Evolutionary conservation across 1,284 basidiomycete species (phyloP), one percentile per base, ranked within the genome.

Genomic region (Clitocybe nebularis): DNA sequence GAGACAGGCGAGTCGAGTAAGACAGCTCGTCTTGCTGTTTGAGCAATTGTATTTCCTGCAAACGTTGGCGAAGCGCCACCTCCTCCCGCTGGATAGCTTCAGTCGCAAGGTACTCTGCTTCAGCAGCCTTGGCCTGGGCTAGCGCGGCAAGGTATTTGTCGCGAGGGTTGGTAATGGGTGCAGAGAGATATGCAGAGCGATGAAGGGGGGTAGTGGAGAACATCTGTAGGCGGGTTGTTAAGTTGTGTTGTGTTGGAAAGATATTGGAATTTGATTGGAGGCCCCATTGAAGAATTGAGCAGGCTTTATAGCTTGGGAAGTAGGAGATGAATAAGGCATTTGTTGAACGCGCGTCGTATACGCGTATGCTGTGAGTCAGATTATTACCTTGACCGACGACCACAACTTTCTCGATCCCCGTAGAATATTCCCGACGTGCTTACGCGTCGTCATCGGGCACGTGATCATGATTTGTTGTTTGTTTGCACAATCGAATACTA

Each of bases 11-110:
- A n/a, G n/a, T n/a, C n/a, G n/a, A n/a, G n/a, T n/a, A n/a, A n/a
- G n/a, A n/a, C n/a, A n/a, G n/a, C n/a, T n/a, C n/a, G n/a, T n/a
- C n/a, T n/a, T 46, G 51, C 33, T 56, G 52, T 44, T 60, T 62
- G 42, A 51, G 48, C 22, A 52, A 45, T 20, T 62, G 54, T 14
- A 62, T 53, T 39, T 61, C 60, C 19, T 59, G 44, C 19, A 67
- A 50, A 24, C 62, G 59, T 11, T 49, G 55, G 36, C 54, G 56
- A 17, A 63, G 57, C 10, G 48, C 52, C 24, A 56, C 56, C 42
- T 67, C 64, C 41, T 66, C 63, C 3, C 51, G 58, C 39, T 51
- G 60, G 7, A 52, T 43, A 26, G 63, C 59, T 41, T 65, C 55
- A 5, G 57, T 56, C 33, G 59, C 57, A 21, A 63, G 54, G 34